Evolutionary conservation across 306 rosid genomes (phyloP).

Genomic region (Cicer cuneatum): DNA sequence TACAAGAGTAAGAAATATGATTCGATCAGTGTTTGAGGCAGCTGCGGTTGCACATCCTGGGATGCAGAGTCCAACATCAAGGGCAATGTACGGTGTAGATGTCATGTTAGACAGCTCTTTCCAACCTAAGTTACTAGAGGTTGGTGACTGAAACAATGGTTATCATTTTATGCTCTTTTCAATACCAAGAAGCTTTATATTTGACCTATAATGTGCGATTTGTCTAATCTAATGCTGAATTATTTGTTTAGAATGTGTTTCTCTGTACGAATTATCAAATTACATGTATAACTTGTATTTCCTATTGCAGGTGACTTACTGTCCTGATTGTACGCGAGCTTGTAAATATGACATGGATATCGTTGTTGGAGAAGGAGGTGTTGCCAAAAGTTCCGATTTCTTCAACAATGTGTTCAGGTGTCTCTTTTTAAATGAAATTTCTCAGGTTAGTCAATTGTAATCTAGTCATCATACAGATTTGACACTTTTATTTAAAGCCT

Average conservation of each 20-base stretch:
- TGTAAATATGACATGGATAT: constrained; percentile 78
- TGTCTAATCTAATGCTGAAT: background rate
- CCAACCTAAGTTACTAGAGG: constrained; percentile 91
- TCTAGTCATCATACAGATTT: background rate
- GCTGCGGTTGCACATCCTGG: constrained; percentile 84
- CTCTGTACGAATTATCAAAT: background rate
- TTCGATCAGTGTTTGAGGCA: constrained; percentile 82
- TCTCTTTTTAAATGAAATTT: constrained; percentile 76
- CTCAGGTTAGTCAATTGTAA: constrained; percentile 71
- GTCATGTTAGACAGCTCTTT: constrained; percentile 85
- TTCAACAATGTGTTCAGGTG: constrained; percentile 79
- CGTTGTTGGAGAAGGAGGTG: constrained; percentile 59
- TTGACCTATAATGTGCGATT: constrained; percentile 5
- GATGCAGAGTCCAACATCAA: constrained; percentile 79
- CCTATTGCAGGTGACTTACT: constrained; percentile 80
- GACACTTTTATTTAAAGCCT: background rate
- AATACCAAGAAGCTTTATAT: background rate
- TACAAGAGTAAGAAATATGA: constrained; percentile 66
- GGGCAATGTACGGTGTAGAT: constrained; percentile 94
- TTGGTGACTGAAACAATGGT: constrained; percentile 44
- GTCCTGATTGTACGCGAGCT: constrained; percentile 95
- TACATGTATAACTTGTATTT: constrained; percentile 15
- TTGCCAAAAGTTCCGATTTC: constrained; percentile 64
- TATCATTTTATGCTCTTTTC: constrained; percentile 11
- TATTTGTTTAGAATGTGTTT: constrained; percentile 28